Evolutionary conservation across 176 grass and related monocot species (phyloP), one percentile per base, ranked within the genome.

Genomic region (Zizania latifolia): DNA sequence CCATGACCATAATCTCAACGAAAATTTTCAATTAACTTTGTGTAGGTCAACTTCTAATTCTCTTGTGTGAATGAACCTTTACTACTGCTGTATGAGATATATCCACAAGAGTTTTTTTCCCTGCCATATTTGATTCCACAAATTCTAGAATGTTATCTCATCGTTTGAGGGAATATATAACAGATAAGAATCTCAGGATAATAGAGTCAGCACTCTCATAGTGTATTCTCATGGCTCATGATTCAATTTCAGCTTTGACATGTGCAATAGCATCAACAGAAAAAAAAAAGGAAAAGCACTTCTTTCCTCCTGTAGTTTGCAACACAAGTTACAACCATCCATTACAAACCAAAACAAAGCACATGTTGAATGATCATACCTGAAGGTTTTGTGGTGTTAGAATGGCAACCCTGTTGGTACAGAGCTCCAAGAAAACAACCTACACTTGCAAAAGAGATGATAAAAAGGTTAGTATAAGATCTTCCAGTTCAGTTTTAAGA

Each of bases 381-480:
- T 94, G 79, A 81, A 92, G 76, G 74, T 88, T 88, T 82, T 94
- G 95, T 34, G 86, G 91, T 33, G 75, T 81, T 79, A 99, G 78
- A 72, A 99, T 92, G 54, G 87, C 55, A 81, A 99, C 45, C 51
- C 95, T 88, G 72, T 86, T 92, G 9, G 73, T 13, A 63, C 95
- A 99, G 36, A 99, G 78, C 77, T 99, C 95, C 91, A 99, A 79
- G 82, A 99, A 99, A 72, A 99, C 91, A 70, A 61, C 91, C 95
- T 99, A 66, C 41, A 89, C 54, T 78, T 19, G 36, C 14, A 36
- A 69, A 69, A 78, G 36, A 58, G n/a, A 44, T 56, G 21, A 7
- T 22, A 67, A 73, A 39, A n/a, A n/a, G 41, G 72, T 72, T 67
- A 73, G 38, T 78, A n/a, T 11, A 60, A 64, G 50, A 62, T 51